These are phyloP conservation scores for Epichloe brachyelytri DNA, from an alignment of 2,329 filamentous ascomycete genomes.

Conservation along the genomic window DNA sequence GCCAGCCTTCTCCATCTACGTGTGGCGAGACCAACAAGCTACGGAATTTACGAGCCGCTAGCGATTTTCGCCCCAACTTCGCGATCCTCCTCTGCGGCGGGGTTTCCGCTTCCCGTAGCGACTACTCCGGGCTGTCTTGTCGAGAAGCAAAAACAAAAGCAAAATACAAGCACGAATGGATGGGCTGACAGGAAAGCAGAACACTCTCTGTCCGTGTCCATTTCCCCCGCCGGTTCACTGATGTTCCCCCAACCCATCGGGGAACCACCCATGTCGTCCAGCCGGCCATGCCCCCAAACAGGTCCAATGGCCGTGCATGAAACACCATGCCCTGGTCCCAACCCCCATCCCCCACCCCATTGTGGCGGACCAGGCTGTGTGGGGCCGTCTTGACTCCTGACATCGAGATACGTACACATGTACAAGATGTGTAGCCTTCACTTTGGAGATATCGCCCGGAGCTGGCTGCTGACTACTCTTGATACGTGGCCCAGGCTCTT, in stretches of 20 bases:
- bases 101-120: too few species aligned
- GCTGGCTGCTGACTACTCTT: background rate
- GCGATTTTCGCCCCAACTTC: background rate
- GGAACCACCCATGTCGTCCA: background rate
- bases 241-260: too few species aligned
- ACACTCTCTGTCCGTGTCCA: too few species aligned
- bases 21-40: background rate
- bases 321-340: background rate
- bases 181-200: too few species aligned
- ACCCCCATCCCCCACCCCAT: background rate
- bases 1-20: background rate
- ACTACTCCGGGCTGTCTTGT: too few species aligned
- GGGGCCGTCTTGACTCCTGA: background rate
- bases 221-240: too few species aligned
- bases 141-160: too few species aligned
- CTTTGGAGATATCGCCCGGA: background rate
- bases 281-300: background rate
- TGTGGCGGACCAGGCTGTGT: background rate
- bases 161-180: too few species aligned
- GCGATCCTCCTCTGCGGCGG: background rate
- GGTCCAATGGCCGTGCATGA: background rate
- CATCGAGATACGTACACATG: too few species aligned
- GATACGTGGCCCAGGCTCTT: too few species aligned
- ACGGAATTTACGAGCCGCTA: background rate
- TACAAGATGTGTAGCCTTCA: background rate